These are phyloP conservation scores for Neonectria neomacrospora DNA, from an alignment of 2,329 filamentous ascomycete genomes.

Conservation along the genomic window DNA sequence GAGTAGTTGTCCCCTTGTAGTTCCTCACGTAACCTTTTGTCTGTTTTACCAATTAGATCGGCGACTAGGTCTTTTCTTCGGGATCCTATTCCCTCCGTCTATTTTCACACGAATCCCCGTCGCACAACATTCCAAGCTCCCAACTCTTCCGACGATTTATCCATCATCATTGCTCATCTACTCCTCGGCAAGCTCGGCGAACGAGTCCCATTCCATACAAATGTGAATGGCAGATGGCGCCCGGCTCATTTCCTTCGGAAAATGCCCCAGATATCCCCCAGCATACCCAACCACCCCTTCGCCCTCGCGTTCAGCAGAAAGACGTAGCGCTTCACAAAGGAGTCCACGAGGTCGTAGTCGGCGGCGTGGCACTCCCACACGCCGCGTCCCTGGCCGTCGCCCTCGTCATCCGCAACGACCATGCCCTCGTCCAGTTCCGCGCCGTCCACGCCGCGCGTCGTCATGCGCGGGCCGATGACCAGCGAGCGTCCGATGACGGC, in stretches of 20 bases:
- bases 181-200: not conserved
- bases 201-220: not conserved
- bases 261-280: constrained; percentile 42
- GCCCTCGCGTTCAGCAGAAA: constrained; percentile 63
- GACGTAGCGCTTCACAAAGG: constrained; percentile 65
- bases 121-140: not conserved
- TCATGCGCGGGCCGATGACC: constrained; percentile 66
- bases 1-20: not conserved
- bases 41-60: not conserved
- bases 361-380: constrained; percentile 71
- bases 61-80: not conserved
- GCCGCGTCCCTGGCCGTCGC: constrained; percentile 54
- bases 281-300: constrained; percentile 66
- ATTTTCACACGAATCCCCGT: not conserved
- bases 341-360: constrained; percentile 67
- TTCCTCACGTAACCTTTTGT: not conserved
- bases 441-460: constrained; percentile 31
- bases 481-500: constrained; percentile 67
- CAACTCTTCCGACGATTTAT: not conserved
- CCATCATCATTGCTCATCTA: not conserved
- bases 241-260: constrained; percentile 36
- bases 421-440: constrained; percentile 50
- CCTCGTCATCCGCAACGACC: constrained; percentile 48
- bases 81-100: not conserved
- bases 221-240: not conserved